Evolutionary conservation across 352 stramenopile genomes (phyloP), one percentile per base, ranked within the genome.

Genomic region (Pythium oligandrum): DNA sequence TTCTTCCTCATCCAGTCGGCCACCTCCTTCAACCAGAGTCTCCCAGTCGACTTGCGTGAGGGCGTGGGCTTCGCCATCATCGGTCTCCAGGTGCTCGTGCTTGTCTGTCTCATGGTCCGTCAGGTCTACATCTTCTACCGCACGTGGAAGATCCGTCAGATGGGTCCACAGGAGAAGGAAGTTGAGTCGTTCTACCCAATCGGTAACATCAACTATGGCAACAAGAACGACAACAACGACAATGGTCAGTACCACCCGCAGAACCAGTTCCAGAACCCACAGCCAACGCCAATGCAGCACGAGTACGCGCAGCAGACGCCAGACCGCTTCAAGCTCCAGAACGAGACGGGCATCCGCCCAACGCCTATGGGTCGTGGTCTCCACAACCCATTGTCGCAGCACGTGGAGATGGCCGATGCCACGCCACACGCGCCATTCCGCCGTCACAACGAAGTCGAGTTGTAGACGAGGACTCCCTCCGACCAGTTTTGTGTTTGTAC

Each of bases 51-150:
- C 38, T 59, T 91, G 42, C 83, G 81, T 38, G 70, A 90, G 38
- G 78, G 79, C 48, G 77, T 94, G 37, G 79, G 73, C 40, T 89
- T 91, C 59, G 82, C 81, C 6, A 91, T 94, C 55, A 61, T 94
- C 45, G 83, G 79, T 8, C 66, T 94, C 7, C 78, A 94, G 55
- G 81, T 89, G 30, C 61, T 94, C 7, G 83, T 94, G 61, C 68
- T 94, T 0, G 53, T 92, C 42, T 88, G 73, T 52, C 68, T 94
- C 26, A 85, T 92, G 71, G 78, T 91, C 40, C 84, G 84, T 42
- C 82, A 92, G 54, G 55, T 90, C 32, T 94, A 91, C 68, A 92
- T 92, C 49, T 92, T 92, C 63, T 94, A 92, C 69, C 71, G 75
- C 44, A 91, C 79, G 53, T 94, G 80, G 79, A 90, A 92, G 66